Base-by-base conservation (phyloP, 2,329 filamentous ascomycete genomes). In the Clonostachys sp. region DNA sequence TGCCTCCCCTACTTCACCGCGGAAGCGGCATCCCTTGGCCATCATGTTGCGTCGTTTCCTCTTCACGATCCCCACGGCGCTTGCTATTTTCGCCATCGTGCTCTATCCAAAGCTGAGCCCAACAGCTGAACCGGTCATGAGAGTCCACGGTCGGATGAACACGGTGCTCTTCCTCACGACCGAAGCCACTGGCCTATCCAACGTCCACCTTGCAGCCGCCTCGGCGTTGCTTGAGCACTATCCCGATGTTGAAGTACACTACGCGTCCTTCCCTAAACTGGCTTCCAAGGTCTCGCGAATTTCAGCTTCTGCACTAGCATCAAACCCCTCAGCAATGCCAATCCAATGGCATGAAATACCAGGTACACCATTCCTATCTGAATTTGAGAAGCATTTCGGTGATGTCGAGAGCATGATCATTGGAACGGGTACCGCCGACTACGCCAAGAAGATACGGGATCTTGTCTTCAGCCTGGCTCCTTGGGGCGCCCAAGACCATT, bases 181-280 rank as follows among this genome's bases (percentile, higher is more conserved):
- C 48, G 51, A 53, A 13, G 61, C 64, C 8, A 56, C 57, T 44
- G 66, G 67, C 30, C 55, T 65, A 6, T 61, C 60, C 10, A 71
- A 71, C 42, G 65, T 67, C 17, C 63, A 63, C 45, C 48, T 70
- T 12, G 63, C 66, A 6, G 65, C 66, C 5, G 52, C 54, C n/a
- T 57, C 57, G 2, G 60, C 64, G 0, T 49, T 71, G 7, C 42
- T 68, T 4, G 63, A 67, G 17, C 53, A 59, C 3, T 52, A 65
- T 20, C 57, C 64, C 0, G 49, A 60, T 13, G 51, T 67, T n/a
- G 51, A 66, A 3, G 50, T 68, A 1, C 66, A 70, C 46, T 62
- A 65, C 45, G 66, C 57, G 3, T 68, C 66, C 2, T 68, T 65
- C 43, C 41, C 54, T 5, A 46, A 47, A 5, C 41, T 55, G 5